phyloP scores from a whole-genome alignment of 192 early-diverging fungal species.

The Rhizophagus sp. region DNA sequence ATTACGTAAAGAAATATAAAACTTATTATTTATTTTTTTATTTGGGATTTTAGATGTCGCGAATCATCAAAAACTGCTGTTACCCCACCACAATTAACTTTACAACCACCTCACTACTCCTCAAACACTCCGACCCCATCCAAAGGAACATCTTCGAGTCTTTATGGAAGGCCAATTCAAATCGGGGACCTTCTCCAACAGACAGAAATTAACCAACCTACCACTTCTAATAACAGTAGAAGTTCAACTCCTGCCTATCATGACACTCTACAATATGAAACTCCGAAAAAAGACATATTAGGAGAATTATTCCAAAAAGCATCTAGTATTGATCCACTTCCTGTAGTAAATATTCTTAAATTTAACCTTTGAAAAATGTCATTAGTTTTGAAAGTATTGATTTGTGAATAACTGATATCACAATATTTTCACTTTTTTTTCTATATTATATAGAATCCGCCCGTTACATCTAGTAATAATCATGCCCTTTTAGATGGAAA shows the following conservation, averaged over 20 bases:
- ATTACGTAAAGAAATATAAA: background rate
- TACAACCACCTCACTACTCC: background rate
- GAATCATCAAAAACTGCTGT: slow-evolving; percentile 14
- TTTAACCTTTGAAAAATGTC: background rate
- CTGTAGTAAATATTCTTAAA: background rate
- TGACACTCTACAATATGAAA: background rate
- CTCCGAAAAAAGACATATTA: background rate
- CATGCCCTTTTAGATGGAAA: slow-evolving; percentile 13
- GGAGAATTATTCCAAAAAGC: slow-evolving; percentile 10
- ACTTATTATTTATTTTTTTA: background rate
- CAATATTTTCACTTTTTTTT: background rate
- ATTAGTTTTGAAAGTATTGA: background rate
- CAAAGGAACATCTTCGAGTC: slow-evolving; percentile 4
- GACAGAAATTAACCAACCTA: slow-evolving; percentile 10
- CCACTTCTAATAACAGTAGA: slow-evolving; percentile 1
- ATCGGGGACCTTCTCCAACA: slow-evolving; percentile 14
- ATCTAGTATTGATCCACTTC: background rate
- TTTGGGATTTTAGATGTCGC: slow-evolving; percentile 2
- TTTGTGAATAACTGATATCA: slow-evolving; percentile 5
- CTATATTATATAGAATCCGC: background rate
- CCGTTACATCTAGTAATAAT: background rate
- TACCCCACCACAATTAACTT: slow-evolving; percentile 12
- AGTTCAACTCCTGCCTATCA: background rate
- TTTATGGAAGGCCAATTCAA: slow-evolving; percentile 27
- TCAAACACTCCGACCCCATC: slow-evolving; percentile 16